Conservation (phyloP, 1,284 basidiomycete species). For the Ustilago shanxiensis region DNA sequence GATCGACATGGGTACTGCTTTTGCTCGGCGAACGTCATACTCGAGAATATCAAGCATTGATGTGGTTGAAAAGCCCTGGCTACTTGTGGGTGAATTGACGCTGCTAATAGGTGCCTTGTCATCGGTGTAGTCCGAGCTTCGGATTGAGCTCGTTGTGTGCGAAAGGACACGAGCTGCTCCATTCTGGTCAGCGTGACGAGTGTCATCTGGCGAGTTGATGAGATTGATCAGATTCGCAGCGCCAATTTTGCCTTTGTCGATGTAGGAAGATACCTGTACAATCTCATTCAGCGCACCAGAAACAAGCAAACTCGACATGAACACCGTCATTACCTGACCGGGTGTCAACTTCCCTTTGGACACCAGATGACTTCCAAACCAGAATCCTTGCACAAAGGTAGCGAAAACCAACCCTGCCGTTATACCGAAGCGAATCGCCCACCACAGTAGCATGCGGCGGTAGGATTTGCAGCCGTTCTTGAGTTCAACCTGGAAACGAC, state of each 20-base stretch:
- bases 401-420: slow-evolving; percentile 81
- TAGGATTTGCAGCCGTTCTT: slow-evolving; percentile 73
- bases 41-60: slow-evolving; percentile 29
- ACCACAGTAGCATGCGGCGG: slow-evolving; percentile 76
- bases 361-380: slow-evolving; percentile 92
- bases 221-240: slow-evolving; percentile 80
- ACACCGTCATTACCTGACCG: slow-evolving; percentile 90
- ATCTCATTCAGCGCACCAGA: slow-evolving; percentile 86
- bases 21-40: slow-evolving; percentile 31
- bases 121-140: slow-evolving; percentile 19
- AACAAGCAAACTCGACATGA: slow-evolving; percentile 94
- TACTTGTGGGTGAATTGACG: not conserved
- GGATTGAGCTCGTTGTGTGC: slow-evolving; percentile 8
- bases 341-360: slow-evolving; percentile 78
- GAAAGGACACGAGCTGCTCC: not conserved
- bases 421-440: slow-evolving; percentile 80
- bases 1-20: slow-evolving; percentile 55
- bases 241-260: slow-evolving; percentile 88
- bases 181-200: not conserved
- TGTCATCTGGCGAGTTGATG: slow-evolving; percentile 71
- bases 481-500: slow-evolving; percentile 73
- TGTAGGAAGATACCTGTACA: slow-evolving; percentile 81
- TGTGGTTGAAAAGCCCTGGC: not conserved
- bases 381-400: slow-evolving; percentile 97
- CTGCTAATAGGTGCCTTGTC: slow-evolving; percentile 12